These are phyloP conservation scores for Solanum chilense DNA, from an alignment of 257 asterid genomes.

Conservation along the genomic window DNA sequence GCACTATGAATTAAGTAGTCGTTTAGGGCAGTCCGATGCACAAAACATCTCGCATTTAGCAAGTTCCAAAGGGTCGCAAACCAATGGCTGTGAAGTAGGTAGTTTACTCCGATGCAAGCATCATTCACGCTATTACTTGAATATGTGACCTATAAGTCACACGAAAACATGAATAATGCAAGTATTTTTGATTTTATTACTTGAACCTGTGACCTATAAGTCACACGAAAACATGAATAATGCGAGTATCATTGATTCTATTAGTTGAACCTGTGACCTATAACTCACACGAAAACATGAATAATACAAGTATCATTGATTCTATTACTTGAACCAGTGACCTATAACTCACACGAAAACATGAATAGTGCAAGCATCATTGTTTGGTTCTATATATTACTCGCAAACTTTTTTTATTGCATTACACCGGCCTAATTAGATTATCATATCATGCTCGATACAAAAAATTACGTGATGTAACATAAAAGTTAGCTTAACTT, in stretches of 20 bases:
- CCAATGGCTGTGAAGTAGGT: not conserved
- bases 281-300: too few species aligned
- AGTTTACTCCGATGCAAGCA: not conserved
- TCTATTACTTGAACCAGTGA: too few species aligned
- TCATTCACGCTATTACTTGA: not conserved
- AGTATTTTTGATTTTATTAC: too few species aligned
- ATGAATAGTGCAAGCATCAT: too few species aligned
- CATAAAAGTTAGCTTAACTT: not conserved
- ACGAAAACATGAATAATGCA: not conserved
- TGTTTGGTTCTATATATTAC: too few species aligned
- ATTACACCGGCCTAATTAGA: accelerated
- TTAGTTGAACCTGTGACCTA: too few species aligned
- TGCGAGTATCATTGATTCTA: too few species aligned
- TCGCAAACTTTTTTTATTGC: too few species aligned
- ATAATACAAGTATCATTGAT: too few species aligned
- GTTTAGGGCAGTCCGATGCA: accelerated
- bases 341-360: too few species aligned
- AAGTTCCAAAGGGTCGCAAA: not conserved
- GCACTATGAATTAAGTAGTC: not conserved
- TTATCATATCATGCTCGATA: not conserved
- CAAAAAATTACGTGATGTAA: too few species aligned
- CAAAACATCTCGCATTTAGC: not conserved
- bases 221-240: not conserved
- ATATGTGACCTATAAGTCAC: not conserved
- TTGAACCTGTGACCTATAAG: not conserved